Conservation (phyloP, 257 asterid species). For the Nicotiana otophora region DNA sequence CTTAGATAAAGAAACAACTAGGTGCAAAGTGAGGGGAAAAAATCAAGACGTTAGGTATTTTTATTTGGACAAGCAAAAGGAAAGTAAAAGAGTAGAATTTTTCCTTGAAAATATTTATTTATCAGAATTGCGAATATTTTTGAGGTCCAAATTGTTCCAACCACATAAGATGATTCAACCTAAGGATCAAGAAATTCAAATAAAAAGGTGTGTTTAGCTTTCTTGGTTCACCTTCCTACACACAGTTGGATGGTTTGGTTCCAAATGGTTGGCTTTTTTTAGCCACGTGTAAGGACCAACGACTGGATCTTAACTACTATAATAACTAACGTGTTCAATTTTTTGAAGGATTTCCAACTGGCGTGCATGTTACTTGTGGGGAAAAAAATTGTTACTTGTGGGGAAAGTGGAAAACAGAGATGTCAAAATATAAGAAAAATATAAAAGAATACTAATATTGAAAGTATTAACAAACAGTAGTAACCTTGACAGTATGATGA, state of each 20-base stretch:
- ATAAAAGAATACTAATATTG: not conserved
- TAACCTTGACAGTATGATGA: too few species aligned
- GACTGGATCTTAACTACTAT: not conserved
- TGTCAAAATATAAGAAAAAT: not conserved
- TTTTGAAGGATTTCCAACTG: not conserved
- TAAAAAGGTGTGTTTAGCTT: not conserved
- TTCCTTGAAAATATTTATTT: conserved; percentile 12
- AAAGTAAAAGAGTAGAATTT: not conserved
- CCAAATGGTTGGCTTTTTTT: conserved; percentile 10
- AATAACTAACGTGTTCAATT: conserved; percentile 8
- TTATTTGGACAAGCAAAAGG: not conserved
- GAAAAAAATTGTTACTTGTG: not conserved
- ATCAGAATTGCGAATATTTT: conserved; percentile 38
- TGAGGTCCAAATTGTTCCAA: conserved; percentile 45
- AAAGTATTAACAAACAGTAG: too few species aligned
- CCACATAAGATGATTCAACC: conserved; percentile 18
- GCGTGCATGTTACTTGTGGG: not conserved
- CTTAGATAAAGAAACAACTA: conserved; percentile 31
- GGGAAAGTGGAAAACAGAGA: not conserved
- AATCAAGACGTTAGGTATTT: not conserved
- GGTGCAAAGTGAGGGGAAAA: conserved; percentile 19
- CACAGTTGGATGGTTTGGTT: not conserved
- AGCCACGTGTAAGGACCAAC: conserved; percentile 10
- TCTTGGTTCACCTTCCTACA: not conserved
- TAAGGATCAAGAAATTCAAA: not conserved